Conservation (phyloP, 2,329 filamentous ascomycete genomes). For the Verticillium nonalfalfae region DNA sequence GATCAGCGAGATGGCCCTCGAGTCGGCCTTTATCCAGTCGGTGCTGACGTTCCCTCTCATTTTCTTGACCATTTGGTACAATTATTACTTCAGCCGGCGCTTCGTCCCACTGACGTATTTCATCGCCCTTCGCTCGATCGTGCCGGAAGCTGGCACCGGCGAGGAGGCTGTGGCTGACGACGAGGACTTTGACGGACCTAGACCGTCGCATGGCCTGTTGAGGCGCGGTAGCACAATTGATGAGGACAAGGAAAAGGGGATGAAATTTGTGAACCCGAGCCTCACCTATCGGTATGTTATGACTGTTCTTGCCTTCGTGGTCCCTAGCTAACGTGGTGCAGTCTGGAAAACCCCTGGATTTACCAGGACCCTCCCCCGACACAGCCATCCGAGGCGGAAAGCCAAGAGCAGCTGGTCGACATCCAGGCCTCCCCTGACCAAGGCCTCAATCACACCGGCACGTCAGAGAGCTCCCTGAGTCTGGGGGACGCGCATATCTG, state of each 20-base stretch:
- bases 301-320: not conserved
- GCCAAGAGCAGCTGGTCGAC: constrained; percentile 9
- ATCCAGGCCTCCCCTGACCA: not conserved
- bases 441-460: constrained; percentile 22
- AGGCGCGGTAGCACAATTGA: constrained; percentile 61
- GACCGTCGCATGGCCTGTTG: constrained; percentile 31
- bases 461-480: constrained; percentile 34
- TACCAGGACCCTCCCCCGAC: constrained; percentile 46
- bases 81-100: constrained; percentile 69
- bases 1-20: constrained; percentile 75
- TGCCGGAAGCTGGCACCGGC: constrained; percentile 34
- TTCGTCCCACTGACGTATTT: constrained; percentile 89
- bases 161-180: constrained; percentile 26
- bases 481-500: constrained; percentile 45
- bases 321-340: constrained; percentile 20
- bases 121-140: constrained; percentile 84
- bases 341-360: constrained; percentile 67
- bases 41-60: constrained; percentile 70
- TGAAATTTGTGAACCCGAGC: constrained; percentile 72
- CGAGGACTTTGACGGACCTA: constrained; percentile 27
- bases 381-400: constrained; percentile 2
- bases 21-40: constrained; percentile 66
- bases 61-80: constrained; percentile 80
- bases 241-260: constrained; percentile 63
- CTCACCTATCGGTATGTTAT: constrained; percentile 58